phyloP scores from a whole-genome alignment of 257 asterid genomes.

The Solanum ossicruentum region DNA sequence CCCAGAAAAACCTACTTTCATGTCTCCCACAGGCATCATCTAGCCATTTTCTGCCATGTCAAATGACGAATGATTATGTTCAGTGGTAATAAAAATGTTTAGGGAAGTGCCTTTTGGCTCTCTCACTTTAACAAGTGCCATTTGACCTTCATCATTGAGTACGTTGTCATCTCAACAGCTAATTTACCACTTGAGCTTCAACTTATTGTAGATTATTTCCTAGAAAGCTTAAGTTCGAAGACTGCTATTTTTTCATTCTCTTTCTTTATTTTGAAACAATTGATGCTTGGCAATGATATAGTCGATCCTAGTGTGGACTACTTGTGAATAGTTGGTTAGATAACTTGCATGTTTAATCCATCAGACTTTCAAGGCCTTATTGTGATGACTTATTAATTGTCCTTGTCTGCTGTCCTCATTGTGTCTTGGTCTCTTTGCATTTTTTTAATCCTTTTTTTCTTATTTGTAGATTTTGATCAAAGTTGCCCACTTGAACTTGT shows the following conservation, averaged over 20 bases:
- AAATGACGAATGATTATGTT: neutral
- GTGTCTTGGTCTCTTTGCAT: neutral
- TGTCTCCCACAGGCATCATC: neutral
- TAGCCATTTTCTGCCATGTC: neutral
- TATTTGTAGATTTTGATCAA: neutral
- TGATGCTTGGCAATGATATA: neutral
- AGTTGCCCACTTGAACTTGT: neutral
- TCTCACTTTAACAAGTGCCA: neutral
- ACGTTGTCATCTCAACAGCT: neutral
- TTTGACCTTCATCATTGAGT: neutral
- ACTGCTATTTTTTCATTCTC: neutral
- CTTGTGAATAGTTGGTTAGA: neutral
- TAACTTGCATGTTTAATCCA: neutral
- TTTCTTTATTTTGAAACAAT: neutral
- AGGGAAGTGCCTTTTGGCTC: neutral
- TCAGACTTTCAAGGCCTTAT: neutral
- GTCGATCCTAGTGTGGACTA: neutral
- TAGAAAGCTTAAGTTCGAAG: neutral
- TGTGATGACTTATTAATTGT: neutral
- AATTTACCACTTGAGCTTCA: neutral
- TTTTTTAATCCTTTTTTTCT: neutral
- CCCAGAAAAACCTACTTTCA: neutral
- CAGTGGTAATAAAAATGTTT: neutral
- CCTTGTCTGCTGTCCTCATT: neutral
- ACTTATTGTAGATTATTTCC: neutral